Evolutionary conservation across 768 basidiomycete genomes (phyloP).

Genomic region (Cystobasidiopsis lactophilus): DNA sequence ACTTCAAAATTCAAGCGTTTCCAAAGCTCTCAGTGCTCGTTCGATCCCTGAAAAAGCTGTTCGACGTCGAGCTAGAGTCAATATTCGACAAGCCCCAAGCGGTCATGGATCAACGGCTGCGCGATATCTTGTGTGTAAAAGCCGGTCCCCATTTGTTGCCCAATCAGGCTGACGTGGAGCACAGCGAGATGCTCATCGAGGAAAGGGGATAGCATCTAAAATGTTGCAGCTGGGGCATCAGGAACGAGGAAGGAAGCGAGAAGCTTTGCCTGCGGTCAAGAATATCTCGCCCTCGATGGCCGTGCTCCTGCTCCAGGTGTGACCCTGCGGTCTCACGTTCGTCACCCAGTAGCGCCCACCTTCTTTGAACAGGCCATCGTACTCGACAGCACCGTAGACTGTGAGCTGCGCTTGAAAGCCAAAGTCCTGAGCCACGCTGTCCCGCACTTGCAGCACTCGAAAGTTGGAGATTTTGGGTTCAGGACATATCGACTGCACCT

Average conservation of each 20-base stretch:
- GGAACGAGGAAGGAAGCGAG: constrained; percentile 25
- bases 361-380: constrained; percentile 40
- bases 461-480: not conserved
- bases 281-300: constrained; percentile 44
- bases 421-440: not conserved
- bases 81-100: constrained; percentile 38
- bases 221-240: not conserved
- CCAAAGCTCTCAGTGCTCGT: constrained; percentile 78
- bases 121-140: too few relatives aligned
- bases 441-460: not conserved
- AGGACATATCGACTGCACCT: not conserved
- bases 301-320: constrained; percentile 48
- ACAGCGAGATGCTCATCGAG: not conserved
- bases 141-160: too few relatives aligned
- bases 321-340: constrained; percentile 45
- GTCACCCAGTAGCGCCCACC: constrained; percentile 54
- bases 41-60: constrained; percentile 54
- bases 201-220: not conserved
- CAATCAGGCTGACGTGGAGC: not conserved
- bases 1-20: constrained; percentile 40
- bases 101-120: too few relatives aligned
- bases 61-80: constrained; percentile 44
- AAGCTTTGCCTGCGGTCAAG: constrained; percentile 41
- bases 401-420: constrained; percentile 40
- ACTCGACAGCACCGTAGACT: constrained; percentile 33